Evolutionary conservation across 73 alveolate genomes (phyloP), one percentile per base, ranked within the genome.

Genomic region (Paramecium sonneborni): DNA sequence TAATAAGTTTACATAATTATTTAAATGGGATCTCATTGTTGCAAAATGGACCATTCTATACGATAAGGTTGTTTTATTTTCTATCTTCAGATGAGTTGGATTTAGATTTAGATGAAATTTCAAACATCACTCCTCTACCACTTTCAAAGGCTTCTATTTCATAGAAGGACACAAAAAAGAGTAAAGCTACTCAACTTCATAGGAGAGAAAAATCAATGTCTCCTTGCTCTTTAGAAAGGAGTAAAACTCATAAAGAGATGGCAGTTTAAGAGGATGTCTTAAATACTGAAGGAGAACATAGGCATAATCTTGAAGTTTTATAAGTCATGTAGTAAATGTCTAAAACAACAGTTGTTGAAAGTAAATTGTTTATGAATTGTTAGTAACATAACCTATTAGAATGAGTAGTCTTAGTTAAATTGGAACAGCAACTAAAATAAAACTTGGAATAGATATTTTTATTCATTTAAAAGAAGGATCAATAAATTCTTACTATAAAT

Each of bases 391-490:
- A 52, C 23, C 20, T n/a, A 52, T 20, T 18, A 18, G 30, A 52
- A 52, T 52, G 68, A 52, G 18, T 52, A 52, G 68, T 52, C 7
- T 52, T n/a, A 52, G 68, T 18, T 52, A 52, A 18, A 52, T 52
- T 4, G 84, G 84, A 9, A 62, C 84, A 6, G 48, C 9, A 3
- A 30, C 84, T 26, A 26, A 21, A 62, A 62, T 79, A 20, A 39
- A 24, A 24, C 41, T 79, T 7, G 90, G 90, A 34, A 14, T 12
- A 10, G 90, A 79, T 39, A 79, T 79, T 44, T 79, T 79, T 24
- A 62, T 79, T 23, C 46, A 79, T 4, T 44, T 39, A 12, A 79
- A 79, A 41, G 90, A 38, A 44, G 90, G 90, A 38, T 79, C 90
- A 10, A 79, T 79, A n/a, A 44, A 34, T 44, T 24, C 44, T 10